Evolutionary conservation across 1,284 basidiomycete genomes (phyloP).

Genomic region (Puccinia brachypodii): DNA sequence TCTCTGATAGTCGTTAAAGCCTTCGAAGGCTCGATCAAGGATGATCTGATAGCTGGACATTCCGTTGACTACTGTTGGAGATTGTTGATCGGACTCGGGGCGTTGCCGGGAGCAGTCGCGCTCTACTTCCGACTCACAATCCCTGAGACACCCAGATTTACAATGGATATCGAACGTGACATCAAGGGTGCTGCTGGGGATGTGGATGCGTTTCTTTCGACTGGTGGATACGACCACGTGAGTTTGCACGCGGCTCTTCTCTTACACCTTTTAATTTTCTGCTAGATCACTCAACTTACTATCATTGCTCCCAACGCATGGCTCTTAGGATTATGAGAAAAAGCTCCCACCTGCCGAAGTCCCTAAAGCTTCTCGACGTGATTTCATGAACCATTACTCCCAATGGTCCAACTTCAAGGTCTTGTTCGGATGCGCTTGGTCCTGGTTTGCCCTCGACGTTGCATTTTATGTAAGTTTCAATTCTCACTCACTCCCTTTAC

Average conservation of each 20-base stretch:
- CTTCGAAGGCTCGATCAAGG: slow-evolving; percentile 67
- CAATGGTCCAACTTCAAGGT: slow-evolving; percentile 54
- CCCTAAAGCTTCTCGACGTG: slow-evolving; percentile 51
- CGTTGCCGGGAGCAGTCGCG: slow-evolving; percentile 59
- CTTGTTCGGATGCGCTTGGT: slow-evolving; percentile 51
- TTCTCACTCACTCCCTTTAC: slow-evolving; percentile 1
- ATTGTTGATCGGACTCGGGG: slow-evolving; percentile 61
- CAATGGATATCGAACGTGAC: slow-evolving; percentile 84
- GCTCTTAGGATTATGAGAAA: slow-evolving; percentile 59
- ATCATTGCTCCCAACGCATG: neutral
- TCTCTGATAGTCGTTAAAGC: slow-evolving; percentile 68
- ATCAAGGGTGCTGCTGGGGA: slow-evolving; percentile 70
- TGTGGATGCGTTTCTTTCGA: slow-evolving; percentile 67
- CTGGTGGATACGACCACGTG: slow-evolving; percentile 56
- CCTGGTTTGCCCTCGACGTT: slow-evolving; percentile 64
- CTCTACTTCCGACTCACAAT: slow-evolving; percentile 62
- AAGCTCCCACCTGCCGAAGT: slow-evolving; percentile 59
- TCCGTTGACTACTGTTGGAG: slow-evolving; percentile 62
- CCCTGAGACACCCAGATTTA: slow-evolving; percentile 70
- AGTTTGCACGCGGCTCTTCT: slow-evolving; percentile 34
- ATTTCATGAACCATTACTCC: slow-evolving; percentile 53
- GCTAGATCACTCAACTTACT: neutral
- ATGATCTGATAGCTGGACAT: slow-evolving; percentile 59
- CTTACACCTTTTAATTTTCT: slow-evolving; percentile 46
- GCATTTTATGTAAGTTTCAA: slow-evolving; percentile 65